Base-by-base conservation (phyloP, 495 filamentous ascomycete genomes). In the Penicillium herquei region DNA sequence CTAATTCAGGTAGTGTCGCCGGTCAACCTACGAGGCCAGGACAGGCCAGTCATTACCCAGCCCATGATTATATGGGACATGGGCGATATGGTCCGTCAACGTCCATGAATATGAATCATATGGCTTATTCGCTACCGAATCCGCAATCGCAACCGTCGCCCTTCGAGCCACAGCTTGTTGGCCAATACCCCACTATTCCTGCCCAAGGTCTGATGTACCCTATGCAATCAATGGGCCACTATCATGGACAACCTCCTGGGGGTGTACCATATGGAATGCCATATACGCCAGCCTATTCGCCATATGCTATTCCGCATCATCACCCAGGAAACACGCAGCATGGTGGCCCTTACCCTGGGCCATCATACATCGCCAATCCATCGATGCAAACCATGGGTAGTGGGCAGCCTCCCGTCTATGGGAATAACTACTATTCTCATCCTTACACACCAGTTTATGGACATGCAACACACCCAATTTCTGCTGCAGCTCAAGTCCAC, bases 21-120 rank as follows among this genome's bases (percentile, higher is more conserved):
- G 53, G 21, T 48, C 52, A 60, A 44, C 47, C 55, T 40, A 37
- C 63, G 51, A 66, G 59, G 47, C 51, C 61, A 39, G 52, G 62
- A 39, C 63, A 65, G 54, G 50, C 46, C 35, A 64, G 60, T 46
- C 57, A 63, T 18, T 61, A 52, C 64, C 55, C 67, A 45, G 62
- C 54, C 32, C 58, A 58, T 31, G 53, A 53, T 13, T 67, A 62
- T 30, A 49, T 63, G 31, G 58, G 60, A 13, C 57, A 54, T 12
- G 50, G 48, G 32, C 58, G 51, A 18, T 75, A 72, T 61, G 73
- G 66, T 52, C 46, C 56, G 11, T 52, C 67, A 17, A 61, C 74
- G 33, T 49, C 62, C 13, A 69, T 82, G 53, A 78, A 72, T 52
- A 80, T 83, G 79, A 64, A 63, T 31, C 65, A 67, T 21, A 76